Base-by-base conservation (phyloP, 345 rosid genomes). In the Eucalyptus polybractea region DNA sequence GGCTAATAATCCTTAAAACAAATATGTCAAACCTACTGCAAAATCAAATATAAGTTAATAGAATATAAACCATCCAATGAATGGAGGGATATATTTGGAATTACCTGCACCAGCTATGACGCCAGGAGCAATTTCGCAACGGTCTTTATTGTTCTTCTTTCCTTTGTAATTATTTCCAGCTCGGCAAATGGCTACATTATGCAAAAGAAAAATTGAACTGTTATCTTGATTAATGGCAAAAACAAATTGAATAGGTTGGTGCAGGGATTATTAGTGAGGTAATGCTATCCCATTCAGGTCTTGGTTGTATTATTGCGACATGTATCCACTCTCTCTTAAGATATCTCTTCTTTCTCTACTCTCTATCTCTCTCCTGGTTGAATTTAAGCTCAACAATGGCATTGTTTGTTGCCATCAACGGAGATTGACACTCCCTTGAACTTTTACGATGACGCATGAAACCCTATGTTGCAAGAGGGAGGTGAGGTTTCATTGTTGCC, bases 101-200 rank as follows among this genome's bases (percentile, higher is more conserved):
- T 62, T 62, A 62, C 69, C 69, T 62, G 3, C 69, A 62, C n/a
- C 15, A 62, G 31, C 69, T 62, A 62, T 62, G 69, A 0, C 31
- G 31, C 14, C 14, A 27, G 2, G 31, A 62, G 1, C 1, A 62
- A 13, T 6, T 62, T 1, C 0, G 69, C 69, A 60, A 60, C 3
- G 16, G 67, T 0, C 15, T 60, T 27, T 60, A 60, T 12, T 58
- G 14, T 0, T 1, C 67, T 3, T 58, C 67, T 11, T 58, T 58
- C 65, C 50, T 4, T 49, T 50, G 51, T 50, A 50, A 0, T 5
- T 51, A 0, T 51, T 17, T 51, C 56, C 56, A 51, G 1, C 0
- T 51, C 0, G 1, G 56, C 56, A 51, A 29, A 62, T 62, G 72
- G 4, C 72, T 65, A n/a, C 72, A 65, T 65, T 15, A 65, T 22